phyloP scores from a whole-genome alignment of 1,284 basidiomycete genomes.

The Pseudozyma sp. region DNA sequence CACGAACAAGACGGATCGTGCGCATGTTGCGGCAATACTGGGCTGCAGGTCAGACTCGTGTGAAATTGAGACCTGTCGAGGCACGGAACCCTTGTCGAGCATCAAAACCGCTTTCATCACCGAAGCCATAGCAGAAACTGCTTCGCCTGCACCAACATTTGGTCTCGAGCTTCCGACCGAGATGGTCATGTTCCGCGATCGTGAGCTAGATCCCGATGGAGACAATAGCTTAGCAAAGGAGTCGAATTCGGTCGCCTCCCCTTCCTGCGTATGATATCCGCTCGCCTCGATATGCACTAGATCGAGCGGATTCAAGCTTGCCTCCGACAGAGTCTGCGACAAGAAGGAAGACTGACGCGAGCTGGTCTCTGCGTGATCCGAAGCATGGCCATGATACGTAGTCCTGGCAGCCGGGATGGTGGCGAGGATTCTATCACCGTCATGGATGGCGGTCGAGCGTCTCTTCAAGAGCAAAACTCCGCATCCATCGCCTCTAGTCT shows the following conservation, averaged over 20 bases:
- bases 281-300: conserved; percentile 49
- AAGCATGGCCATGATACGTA: conserved; percentile 13
- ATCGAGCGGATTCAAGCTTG: conserved; percentile 1
- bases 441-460: conserved; percentile 44
- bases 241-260: conserved; percentile 44
- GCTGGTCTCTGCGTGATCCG: neutral
- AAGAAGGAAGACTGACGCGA: conserved; percentile 21
- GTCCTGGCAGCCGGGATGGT: conserved; percentile 31
- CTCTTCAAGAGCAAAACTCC: conserved; percentile 52
- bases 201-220: neutral
- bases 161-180: conserved; percentile 41
- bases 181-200: neutral
- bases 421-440: conserved; percentile 49
- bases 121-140: conserved; percentile 45
- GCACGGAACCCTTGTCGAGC: conserved; percentile 29
- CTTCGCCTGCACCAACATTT: conserved; percentile 47
- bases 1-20: conserved; percentile 18
- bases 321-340: conserved; percentile 20
- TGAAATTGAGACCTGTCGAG: conserved; percentile 33
- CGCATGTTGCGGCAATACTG: conserved; percentile 17
- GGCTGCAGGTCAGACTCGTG: conserved; percentile 26
- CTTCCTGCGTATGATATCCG: conserved; percentile 30
- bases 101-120: conserved; percentile 52
- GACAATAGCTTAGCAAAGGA: conserved; percentile 24
- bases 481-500: conserved; percentile 51